Evolutionary conservation across 306 rosid genomes (phyloP).

Genomic region (Quercus suber): DNA sequence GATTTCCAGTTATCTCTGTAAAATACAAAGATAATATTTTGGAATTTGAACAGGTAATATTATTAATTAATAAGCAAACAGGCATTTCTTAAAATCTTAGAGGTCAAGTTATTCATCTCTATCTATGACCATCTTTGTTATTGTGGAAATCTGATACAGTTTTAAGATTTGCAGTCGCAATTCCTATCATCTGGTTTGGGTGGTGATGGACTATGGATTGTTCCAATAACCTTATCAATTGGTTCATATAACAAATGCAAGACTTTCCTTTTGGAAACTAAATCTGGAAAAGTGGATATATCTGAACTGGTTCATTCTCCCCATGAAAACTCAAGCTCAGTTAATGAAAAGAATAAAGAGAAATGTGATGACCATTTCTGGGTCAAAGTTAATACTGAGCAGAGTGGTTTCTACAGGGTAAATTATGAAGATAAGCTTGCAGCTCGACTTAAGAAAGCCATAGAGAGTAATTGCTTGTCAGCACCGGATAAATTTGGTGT

Average conservation of each 20-base stretch:
- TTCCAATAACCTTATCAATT: conserved; percentile 52
- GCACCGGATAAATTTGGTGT: conserved; percentile 53
- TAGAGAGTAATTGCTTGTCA: conserved; percentile 41
- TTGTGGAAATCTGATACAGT: conserved; percentile 12
- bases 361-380: conserved; percentile 20
- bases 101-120: not conserved
- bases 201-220: conserved; percentile 48
- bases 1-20: conserved; percentile 61
- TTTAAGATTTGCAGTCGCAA: conserved; percentile 42
- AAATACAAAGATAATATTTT: conserved; percentile 29
- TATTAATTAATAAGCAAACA: conserved; percentile 5
- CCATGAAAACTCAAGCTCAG: conserved; percentile 20
- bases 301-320: conserved; percentile 28
- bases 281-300: conserved; percentile 37
- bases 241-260: conserved; percentile 41
- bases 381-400: conserved; percentile 9
- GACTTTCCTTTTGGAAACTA: conserved; percentile 45
- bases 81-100: not conserved
- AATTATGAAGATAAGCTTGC: conserved; percentile 53
- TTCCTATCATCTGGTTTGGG: conserved; percentile 46
- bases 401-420: conserved; percentile 62
- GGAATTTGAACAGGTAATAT: conserved; percentile 54
- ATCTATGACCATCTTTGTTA: not conserved
- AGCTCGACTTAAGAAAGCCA: conserved; percentile 44
- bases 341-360: conserved; percentile 17